These are phyloP conservation scores for Nicotiana attenuata DNA, from an alignment of 257 asterid species.

Conservation along the genomic window DNA sequence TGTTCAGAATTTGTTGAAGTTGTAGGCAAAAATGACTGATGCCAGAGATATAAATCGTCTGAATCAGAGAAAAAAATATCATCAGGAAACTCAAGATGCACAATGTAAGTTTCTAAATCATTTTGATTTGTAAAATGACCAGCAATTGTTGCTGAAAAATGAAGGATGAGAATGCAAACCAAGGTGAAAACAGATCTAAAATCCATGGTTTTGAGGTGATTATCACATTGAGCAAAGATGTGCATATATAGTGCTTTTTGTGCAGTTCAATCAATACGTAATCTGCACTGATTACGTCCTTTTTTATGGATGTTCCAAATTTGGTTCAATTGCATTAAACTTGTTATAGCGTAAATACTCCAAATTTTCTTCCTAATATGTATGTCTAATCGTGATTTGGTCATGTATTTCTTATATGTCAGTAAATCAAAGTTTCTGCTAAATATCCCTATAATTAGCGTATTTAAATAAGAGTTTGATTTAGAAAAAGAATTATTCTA, in stretches of 20 bases:
- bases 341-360: not conserved
- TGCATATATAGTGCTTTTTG: not conserved
- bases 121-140: not conserved
- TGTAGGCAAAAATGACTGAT: not conserved
- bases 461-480: too few species aligned
- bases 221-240: not conserved
- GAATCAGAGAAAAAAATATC: not conserved
- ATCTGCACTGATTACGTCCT: not conserved
- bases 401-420: not conserved
- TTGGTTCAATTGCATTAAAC: not conserved
- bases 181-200: not conserved
- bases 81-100: conserved; percentile 7
- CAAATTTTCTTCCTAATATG: not conserved
- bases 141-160: not conserved
- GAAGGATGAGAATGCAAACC: not conserved
- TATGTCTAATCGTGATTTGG: not conserved
- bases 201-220: not conserved
- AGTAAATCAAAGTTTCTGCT: not conserved
- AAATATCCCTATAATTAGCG: not conserved
- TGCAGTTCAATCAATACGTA: not conserved
- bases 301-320: not conserved
- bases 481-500: not conserved
- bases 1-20: not conserved
- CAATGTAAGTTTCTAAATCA: not conserved
- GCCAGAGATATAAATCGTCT: not conserved